Evolutionary conservation across 2,329 filamentous ascomycete species (phyloP), one percentile per base, ranked within the genome.

Genomic region (Mycosphaerelloides madeirae): DNA sequence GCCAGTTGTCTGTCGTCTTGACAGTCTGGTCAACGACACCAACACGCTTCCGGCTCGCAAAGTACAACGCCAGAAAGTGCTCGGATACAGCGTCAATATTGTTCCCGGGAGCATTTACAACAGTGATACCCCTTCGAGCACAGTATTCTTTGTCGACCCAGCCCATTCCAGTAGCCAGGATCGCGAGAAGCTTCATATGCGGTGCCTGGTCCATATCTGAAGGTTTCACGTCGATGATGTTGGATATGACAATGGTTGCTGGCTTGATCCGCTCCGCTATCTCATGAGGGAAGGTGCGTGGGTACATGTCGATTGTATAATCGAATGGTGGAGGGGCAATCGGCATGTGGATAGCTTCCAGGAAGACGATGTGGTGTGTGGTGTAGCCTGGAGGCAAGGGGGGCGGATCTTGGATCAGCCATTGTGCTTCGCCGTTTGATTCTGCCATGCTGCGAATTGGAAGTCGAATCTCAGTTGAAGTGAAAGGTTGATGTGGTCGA

Each of bases 251-350:
- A 4, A 54, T 54, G 1, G 52, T 54, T 13, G 52, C 49, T 16
- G 46, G 46, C 25, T 50, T 52, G 31, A 54, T 52, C 7, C 52
- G 36, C 12, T 52, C 49, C 16, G 49, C 46, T 9, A 54, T 46
- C 14, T 54, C 43, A 22, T 62, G 38, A 9, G 63, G 57, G 5
- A 60, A 43, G 9, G 68, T 70, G 33, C 41, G 42, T 31, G 41
- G 31, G 12, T 54, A 52, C 32, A 22, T 20, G 29, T 54, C 52
- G 19, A 54, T 54, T 6, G 52, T 52, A 31, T 49, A 47, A 3
- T 47, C 43, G 29, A 54, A 54, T 1, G 49, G 42, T 13, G 52
- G 22, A 3, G 39, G 29, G 18, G 52, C 49, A 18, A 54, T 31
- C 6, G 52, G 52, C 11, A 54, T 19, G 32, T 54, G 52, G 3